Evolutionary conservation across 1,284 basidiomycete genomes (phyloP), one percentile per base, ranked within the genome.

Genomic region (Albatrellus sp.): DNA sequence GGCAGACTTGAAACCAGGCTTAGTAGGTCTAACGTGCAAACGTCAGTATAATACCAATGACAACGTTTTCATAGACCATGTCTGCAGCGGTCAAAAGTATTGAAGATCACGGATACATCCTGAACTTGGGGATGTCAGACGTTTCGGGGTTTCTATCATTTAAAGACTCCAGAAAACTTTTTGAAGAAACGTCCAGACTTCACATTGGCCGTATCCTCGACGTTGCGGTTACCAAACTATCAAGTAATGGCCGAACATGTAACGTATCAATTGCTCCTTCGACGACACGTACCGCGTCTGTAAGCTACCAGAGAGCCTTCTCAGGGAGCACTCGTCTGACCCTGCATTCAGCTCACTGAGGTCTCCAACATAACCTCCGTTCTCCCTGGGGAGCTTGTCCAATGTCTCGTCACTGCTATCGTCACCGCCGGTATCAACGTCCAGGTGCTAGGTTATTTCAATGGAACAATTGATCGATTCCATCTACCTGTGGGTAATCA

Each of bases 41-140:
- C 7, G 24, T 24, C 24, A 24, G 24, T 24, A 24, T 24, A 24
- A 24, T 24, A 7, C 24, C 24, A 24, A 24, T 24, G 24, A 24
- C 24, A 24, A 24, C 24, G 24, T 30, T 35, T 42, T 28, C 43
- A 3, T 53, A 90, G 85, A 75, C 76, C 13, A 56, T 96, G 43
- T 75, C 82, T 0, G 87, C 80, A 9, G 77, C 86, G 38, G 71
- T 98, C 28, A 80, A 85, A 61, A 89, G 84, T 55, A 67, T 87
- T 30, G 96, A 98, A 65, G 96, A 98, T 56, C 90, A 97, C 62
- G 94, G 94, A 1, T 98, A 94, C 64, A 76, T 84, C 44, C 70
- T 98, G 16, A 88, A 94, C 52, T 67, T 94, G 31, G 96, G 96
- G 1, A 57, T 94, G 16, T 60, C 75, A 10, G 76, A 79, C 29